phyloP scores from a whole-genome alignment of 306 rosid species.

The Dalbergia oliveri region DNA sequence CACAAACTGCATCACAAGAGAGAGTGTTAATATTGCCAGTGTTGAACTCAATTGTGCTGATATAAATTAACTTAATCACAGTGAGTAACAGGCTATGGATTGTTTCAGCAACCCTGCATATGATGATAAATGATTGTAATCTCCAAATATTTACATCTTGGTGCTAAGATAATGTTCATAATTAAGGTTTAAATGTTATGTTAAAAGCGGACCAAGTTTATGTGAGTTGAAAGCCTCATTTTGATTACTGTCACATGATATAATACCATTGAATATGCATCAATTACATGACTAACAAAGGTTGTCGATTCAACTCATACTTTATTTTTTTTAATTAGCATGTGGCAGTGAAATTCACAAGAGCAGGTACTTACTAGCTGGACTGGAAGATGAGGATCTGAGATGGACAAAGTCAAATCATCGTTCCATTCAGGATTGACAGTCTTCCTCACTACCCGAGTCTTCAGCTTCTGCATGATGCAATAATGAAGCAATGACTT shows the following conservation, averaged over 20 bases:
- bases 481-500: conserved; percentile 43
- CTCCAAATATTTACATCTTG: conserved; percentile 23
- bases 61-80: conserved; percentile 6
- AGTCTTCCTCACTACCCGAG: conserved; percentile 67
- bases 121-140: conserved; percentile 4
- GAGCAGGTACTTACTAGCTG: conserved; percentile 65
- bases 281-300: conserved; percentile 4
- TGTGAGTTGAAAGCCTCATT: neutral
- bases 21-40: neutral
- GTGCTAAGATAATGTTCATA: neutral
- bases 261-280: conserved; percentile 3
- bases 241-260: conserved; percentile 22
- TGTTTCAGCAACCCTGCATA: neutral
- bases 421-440: conserved; percentile 93
- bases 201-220: neutral
- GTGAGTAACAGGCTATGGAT: neutral
- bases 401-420: conserved; percentile 71
- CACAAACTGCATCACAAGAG: conserved; percentile 59
- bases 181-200: conserved; percentile 14
- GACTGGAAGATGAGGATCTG: conserved; percentile 68
- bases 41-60: conserved; percentile 6
- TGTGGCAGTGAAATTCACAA: neutral
- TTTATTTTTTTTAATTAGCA: too few relatives aligned
- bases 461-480: conserved; percentile 75
- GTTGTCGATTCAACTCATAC: neutral